Evolutionary conservation across 106 monocot species (phyloP), one percentile per base, ranked within the genome.

Genomic region (Dendrobium nobile): DNA sequence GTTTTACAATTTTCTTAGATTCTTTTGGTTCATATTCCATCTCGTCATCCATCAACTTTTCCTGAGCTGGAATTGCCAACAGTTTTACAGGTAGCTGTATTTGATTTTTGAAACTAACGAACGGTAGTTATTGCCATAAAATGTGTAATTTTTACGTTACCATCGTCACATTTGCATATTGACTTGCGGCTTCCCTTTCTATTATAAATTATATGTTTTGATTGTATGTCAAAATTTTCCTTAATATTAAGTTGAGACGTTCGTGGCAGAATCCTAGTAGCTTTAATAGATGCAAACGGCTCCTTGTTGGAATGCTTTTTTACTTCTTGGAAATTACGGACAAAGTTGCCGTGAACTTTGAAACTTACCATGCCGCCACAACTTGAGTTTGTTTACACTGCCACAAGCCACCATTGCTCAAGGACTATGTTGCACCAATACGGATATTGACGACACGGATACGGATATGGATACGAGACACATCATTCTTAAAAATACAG

Each of bases 51-150:
- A 80, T 85, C 91, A 61, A 83, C 89, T 37, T 90, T 85, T 82
- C 91, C 90, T 42, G 96, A 98, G 73, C 40, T 98, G 77, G 97
- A 98, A 73, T 78, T 98, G 81, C 92, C 97, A 73, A 94, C 94
- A 41, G 74, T 88, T 84, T 47, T 98, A 67, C 97, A 98, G 94
- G 97, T 98, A 89, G 13, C 33, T 72, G 24, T 41, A 20, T 24
- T 65, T 67, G 8, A 22, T n/a, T 61, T 51, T 61, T 61, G n/a
- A 47, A 13, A 48, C n/a, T 9, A 54, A 27, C 10, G 3, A 74
- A 42, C 40, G 43, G 41, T 42, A 42, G 13, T 76, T 74, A 17
- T 43, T 42, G 22, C 19, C 19, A 20, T 20, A 70, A 33, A 1
- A 13, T 4, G 33, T 33, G 2, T 2, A 31, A 70, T 37, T 70